phyloP scores from a whole-genome alignment of 2,329 filamentous ascomycete species.

The Colletotrichum simmondsii region DNA sequence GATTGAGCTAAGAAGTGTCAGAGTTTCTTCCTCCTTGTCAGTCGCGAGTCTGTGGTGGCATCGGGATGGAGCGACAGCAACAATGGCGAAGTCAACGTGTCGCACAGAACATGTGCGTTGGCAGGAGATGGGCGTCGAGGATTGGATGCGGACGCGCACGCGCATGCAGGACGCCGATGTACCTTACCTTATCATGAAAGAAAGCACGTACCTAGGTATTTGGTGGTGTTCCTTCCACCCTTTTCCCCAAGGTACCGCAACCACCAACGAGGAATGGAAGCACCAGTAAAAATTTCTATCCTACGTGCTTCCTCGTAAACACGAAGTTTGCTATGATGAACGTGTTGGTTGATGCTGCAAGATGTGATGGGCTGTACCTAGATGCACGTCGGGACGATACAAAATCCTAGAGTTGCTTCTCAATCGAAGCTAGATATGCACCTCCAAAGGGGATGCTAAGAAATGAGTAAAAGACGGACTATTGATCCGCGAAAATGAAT shows the following conservation, averaged over 20 bases:
- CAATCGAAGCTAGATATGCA: background rate
- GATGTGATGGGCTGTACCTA: background rate
- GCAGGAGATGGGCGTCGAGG: background rate
- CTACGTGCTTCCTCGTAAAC: too few relatives aligned
- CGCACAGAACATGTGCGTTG: background rate
- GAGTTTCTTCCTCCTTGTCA: background rate
- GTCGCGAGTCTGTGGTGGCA: background rate
- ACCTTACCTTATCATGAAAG: background rate
- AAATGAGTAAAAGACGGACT: background rate
- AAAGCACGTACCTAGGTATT: background rate
- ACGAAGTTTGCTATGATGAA: too few relatives aligned
- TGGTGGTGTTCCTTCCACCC: background rate
- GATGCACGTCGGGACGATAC: background rate
- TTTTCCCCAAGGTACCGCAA: background rate
- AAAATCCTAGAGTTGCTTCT: too few relatives aligned
- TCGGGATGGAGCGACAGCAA: background rate
- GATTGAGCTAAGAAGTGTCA: background rate
- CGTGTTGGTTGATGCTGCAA: background rate
- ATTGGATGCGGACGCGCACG: background rate
- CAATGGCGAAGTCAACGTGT: background rate
- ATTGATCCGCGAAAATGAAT: background rate
- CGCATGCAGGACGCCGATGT: background rate
- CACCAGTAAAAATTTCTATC: too few relatives aligned
- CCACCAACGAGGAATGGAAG: too few relatives aligned
- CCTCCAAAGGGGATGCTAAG: too few relatives aligned